These are phyloP conservation scores for Russula compacta DNA, from an alignment of 768 basidiomycete species.

Conservation along the genomic window DNA sequence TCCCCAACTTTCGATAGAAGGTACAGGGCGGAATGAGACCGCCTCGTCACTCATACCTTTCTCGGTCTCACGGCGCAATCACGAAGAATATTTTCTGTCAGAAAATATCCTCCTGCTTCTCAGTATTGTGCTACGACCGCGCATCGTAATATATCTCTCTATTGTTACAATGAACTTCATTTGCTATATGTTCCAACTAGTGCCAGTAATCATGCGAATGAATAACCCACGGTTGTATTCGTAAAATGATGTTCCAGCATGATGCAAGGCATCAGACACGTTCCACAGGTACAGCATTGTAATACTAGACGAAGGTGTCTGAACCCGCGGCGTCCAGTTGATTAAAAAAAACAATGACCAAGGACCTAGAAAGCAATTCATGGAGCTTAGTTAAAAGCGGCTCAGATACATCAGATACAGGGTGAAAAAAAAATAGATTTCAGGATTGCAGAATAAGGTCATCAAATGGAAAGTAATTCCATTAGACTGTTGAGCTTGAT, in stretches of 20 bases:
- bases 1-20: neutral
- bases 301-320: neutral
- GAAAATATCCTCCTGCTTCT: too few relatives aligned
- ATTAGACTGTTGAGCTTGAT: slow-evolving; percentile 45
- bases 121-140: too few relatives aligned
- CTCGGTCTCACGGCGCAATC: too few relatives aligned
- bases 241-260: neutral
- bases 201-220: neutral
- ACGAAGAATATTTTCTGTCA: too few relatives aligned
- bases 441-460: slow-evolving; percentile 39
- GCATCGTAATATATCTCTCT: too few relatives aligned
- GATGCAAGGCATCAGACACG: neutral
- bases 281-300: neutral
- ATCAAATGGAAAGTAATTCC: slow-evolving; percentile 33
- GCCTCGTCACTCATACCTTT: neutral
- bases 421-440: slow-evolving; percentile 10
- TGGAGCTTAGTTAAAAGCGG: neutral
- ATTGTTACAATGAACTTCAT: too few relatives aligned
- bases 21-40: neutral
- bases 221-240: neutral
- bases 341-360: neutral
- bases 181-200: too few relatives aligned
- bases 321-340: neutral
- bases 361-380: neutral
- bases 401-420: neutral